Evolutionary conservation across 2,329 filamentous ascomycete species (phyloP), one percentile per base, ranked within the genome.

Genomic region (Neurospora sp.): DNA sequence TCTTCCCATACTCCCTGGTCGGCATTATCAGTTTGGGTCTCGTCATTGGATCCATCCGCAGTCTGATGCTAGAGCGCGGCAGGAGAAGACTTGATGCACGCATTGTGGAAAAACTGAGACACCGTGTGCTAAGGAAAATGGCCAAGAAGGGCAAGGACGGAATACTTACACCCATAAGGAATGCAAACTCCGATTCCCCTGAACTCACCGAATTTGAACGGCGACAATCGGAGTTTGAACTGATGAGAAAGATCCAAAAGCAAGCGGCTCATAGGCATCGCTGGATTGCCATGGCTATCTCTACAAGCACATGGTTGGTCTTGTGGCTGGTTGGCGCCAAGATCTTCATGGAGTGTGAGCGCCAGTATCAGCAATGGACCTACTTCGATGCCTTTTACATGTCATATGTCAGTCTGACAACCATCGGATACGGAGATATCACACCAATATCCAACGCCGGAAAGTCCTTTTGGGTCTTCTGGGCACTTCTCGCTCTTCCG

Each of bases 381-480:
- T 97, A 97, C 77, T 97, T 95, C 74, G 83, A 93, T 70, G 87
- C 89, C 0, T 84, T 97, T 62, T 97, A 97, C 80, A 96, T 97
- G 77, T 89, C 90, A 74, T 97, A 96, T 78, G 89, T 93, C 40
- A 90, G 90, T 2, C 86, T 97, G 33, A 84, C 93, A 1, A 97
- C 94, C 0, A 92, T 97, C 43, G 94, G 94, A 0, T 97, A 97
- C 75, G 94, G 94, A 3, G 93, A 97, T 73, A 79, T 90, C 5
- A 88, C 89, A 1, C 93, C 93, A 0, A 83, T 89, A n/a, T 92
- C 90, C 1, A 94, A 93, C 73, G 86, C 89, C 0, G 93, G 92
- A 1, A 90, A 92, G 69, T 88, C 92, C 0, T 97, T 97, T 78
- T 97, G 97, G 76, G 92, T 97, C n/a, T 90, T 97, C 70, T 97